Evolutionary conservation across 1,139 yeast species (phyloP), one percentile per base, ranked within the genome.

Genomic region (Komagataea norvegica): DNA sequence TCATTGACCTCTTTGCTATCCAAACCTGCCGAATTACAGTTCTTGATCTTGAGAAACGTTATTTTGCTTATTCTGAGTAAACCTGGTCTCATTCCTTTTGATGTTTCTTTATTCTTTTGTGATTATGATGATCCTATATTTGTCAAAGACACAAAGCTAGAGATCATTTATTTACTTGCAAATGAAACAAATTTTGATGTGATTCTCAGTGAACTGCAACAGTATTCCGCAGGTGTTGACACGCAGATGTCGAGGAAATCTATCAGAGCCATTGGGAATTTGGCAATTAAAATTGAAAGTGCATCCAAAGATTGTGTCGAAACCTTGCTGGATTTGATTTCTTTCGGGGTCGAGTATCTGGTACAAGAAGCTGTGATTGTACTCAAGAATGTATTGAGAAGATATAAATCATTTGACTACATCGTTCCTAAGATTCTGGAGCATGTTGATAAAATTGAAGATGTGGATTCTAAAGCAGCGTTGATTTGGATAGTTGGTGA

Each of bases 121-220:
- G 78, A 79, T 45, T 85, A 76, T 52, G 82, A 83, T 54, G 96
- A 89, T 57, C 93, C 94, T 0, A 78, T 85, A 17, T 91, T 84
- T 56, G 81, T 91, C 54, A 87, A 88, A 58, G 93, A 88, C 51
- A 85, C 96, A 8, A 89, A 91, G 54, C 67, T 91, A 32, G 97
- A 89, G 55, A 83, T 91, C 40, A 77, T 89, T 21, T 87, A 84
- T 52, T 64, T 87, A 25, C 63, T 89, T 33, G 95, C 96, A 2
- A 73, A 76, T 48, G 80, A 77, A 40, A 48, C 57, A 3, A 87
- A 84, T 47, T 70, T 83, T 32, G 66, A 64, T 10, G 64, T 70
- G 19, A 91, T 89, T 1, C 62, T 88, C 33, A 65, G 77, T 19
- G 97, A 89, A 55, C 62, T 89, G 31, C 84, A 80, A 47, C 95